phyloP scores from a whole-genome alignment of 768 basidiomycete genomes.

The Psilocybe tampanensis region DNA sequence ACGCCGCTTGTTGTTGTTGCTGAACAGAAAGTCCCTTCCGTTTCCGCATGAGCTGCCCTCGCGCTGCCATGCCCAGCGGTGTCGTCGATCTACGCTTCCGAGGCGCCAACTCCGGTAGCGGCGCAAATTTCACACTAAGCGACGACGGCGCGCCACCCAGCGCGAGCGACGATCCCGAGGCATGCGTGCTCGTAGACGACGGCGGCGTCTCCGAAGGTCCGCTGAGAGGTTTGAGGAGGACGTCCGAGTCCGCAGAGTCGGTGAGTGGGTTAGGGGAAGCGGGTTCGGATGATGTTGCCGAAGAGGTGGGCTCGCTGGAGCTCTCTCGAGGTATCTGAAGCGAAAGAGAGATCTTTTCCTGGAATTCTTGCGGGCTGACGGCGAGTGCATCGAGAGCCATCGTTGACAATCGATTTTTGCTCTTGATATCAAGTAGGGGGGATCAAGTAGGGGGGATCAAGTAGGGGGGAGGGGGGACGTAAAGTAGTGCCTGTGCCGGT shows the following conservation, averaged over 20 bases:
- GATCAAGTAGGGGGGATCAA: background rate
- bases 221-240: constrained; percentile 11
- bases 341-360: background rate
- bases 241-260: constrained; percentile 10
- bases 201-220: constrained; percentile 11
- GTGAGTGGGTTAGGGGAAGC: constrained; percentile 19
- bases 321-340: constrained; percentile 13
- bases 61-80: constrained; percentile 59
- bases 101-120: constrained; percentile 54
- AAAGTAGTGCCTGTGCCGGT: too few species aligned
- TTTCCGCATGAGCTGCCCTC: constrained; percentile 41
- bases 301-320: constrained; percentile 14
- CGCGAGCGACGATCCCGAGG: constrained; percentile 20
- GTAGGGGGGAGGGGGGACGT: background rate
- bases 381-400: background rate
- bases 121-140: constrained; percentile 58
- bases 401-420: background rate
- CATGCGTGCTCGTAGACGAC: constrained; percentile 13
- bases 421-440: background rate
- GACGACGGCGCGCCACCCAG: constrained; percentile 7
- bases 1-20: background rate
- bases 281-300: constrained; percentile 16
- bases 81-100: constrained; percentile 48
- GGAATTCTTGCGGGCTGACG: background rate
- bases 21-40: constrained; percentile 25